phyloP scores from a whole-genome alignment of 2,329 filamentous ascomycete species.

The Pseudogymnoascus sp. region DNA sequence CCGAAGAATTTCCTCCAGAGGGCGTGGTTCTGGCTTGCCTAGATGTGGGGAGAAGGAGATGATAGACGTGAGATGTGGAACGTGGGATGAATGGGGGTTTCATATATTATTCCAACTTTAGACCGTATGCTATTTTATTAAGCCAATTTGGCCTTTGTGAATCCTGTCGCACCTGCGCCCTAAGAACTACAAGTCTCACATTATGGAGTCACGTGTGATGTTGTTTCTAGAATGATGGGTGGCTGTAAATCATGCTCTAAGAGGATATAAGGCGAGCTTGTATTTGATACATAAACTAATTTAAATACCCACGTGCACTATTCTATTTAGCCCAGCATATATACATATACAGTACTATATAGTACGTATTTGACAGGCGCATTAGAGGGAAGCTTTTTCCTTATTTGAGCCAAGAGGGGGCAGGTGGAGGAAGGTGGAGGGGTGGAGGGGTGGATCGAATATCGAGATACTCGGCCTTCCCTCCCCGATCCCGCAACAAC shows the following conservation, averaged over 20 bases:
- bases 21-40: slow-evolving; percentile 50
- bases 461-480: background rate
- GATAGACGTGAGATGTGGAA: background rate
- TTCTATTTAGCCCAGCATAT: background rate
- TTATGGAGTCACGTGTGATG: background rate
- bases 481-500: background rate
- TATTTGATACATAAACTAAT: background rate
- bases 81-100: background rate
- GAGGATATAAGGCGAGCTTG: background rate
- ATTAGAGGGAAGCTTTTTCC: background rate
- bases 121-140: slow-evolving; percentile 9
- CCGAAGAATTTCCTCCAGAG: slow-evolving; percentile 44
- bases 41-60: slow-evolving; percentile 1
- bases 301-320: background rate
- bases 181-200: background rate
- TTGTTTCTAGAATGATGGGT: background rate
- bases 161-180: background rate
- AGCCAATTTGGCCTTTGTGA: slow-evolving; percentile 1
- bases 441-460: background rate
- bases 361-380: background rate
- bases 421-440: background rate
- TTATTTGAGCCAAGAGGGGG: background rate
- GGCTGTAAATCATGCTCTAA: background rate
- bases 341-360: background rate
- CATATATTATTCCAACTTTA: slow-evolving; percentile 5